Conservation (phyloP, 306 rosid genomes). For the Mimosa pudica region DNA sequence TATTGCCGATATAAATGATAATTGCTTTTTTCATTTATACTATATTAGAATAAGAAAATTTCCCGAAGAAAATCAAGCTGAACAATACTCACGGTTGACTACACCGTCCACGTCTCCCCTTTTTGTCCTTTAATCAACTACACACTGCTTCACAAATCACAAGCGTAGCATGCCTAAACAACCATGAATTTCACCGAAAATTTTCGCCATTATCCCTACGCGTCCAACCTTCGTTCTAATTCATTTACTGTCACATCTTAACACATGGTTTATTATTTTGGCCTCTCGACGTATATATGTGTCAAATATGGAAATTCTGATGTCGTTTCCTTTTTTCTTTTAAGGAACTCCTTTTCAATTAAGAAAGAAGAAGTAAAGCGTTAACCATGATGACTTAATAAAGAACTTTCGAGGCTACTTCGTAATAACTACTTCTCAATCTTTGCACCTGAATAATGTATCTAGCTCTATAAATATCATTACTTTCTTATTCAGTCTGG, state of each 20-base stretch:
- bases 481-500: not conserved
- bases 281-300: not conserved
- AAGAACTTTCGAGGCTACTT: not conserved
- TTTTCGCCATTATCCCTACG: not conserved
- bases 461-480: not conserved
- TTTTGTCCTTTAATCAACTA: not conserved
- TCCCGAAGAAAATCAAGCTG: not conserved
- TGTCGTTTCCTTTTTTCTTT: not conserved
- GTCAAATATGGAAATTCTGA: not conserved
- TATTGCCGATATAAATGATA: too few species aligned
- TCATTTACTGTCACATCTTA: not conserved
- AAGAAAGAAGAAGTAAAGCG: not conserved
- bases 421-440: not conserved
- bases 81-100: not conserved
- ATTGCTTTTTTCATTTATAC: too few species aligned
- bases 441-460: not conserved
- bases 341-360: not conserved
- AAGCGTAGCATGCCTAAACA: not conserved
- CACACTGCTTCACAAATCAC: not conserved
- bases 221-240: not conserved
- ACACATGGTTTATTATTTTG: not conserved
- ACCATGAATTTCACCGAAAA: not conserved
- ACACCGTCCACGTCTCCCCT: not conserved
- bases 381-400: conserved; percentile 4
- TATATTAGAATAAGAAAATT: not conserved